Conservation (phyloP, 2,329 filamentous ascomycete species). For the Paraconiothyrium brasiliense region DNA sequence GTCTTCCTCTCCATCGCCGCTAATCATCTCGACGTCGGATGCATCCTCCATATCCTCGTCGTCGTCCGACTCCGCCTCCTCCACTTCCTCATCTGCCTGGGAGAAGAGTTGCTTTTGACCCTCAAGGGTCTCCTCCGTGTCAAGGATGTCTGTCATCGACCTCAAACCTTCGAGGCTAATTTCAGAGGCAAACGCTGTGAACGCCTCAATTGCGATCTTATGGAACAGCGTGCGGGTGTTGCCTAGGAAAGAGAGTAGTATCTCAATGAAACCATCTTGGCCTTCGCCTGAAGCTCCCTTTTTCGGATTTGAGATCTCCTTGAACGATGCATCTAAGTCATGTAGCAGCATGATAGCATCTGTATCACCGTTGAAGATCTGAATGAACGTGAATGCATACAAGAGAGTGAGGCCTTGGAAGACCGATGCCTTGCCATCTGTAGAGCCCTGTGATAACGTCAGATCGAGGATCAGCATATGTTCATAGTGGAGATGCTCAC, state of each 20-base stretch:
- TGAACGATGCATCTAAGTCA: conserved; percentile 80
- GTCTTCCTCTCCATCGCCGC: conserved; percentile 44
- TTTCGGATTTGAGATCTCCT: conserved; percentile 63
- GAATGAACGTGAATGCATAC: conserved; percentile 83
- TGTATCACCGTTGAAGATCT: conserved; percentile 88
- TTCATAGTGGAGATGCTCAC: conserved; percentile 22
- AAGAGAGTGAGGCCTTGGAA: conserved; percentile 78
- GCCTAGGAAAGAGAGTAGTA: conserved; percentile 88
- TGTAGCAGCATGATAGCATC: conserved; percentile 85
- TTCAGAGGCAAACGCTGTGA: conserved; percentile 79
- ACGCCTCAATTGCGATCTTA: conserved; percentile 87
- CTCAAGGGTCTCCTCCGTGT: conserved; percentile 79
- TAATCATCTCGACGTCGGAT: conserved; percentile 57
- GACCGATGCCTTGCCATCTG: conserved; percentile 45
- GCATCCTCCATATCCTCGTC: conserved; percentile 57
- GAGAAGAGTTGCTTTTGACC: conserved; percentile 90
- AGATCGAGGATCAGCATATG: conserved; percentile 18
- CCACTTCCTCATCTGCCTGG: conserved; percentile 57
- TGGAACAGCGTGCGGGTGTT: conserved; percentile 85
- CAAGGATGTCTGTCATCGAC: conserved; percentile 73
- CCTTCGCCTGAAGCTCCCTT: conserved; percentile 34
- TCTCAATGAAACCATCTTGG: conserved; percentile 72
- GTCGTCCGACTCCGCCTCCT: conserved; percentile 55
- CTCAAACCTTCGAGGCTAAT: conserved; percentile 78
- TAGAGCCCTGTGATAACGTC: conserved; percentile 29